Percentiles rank a stretch among this genome's conserved stretches.
Evolutionary conservation across 495 filamentous ascomycete genomes (phyloP).

Genomic region (Chaetomidium leptoderma): DNA sequence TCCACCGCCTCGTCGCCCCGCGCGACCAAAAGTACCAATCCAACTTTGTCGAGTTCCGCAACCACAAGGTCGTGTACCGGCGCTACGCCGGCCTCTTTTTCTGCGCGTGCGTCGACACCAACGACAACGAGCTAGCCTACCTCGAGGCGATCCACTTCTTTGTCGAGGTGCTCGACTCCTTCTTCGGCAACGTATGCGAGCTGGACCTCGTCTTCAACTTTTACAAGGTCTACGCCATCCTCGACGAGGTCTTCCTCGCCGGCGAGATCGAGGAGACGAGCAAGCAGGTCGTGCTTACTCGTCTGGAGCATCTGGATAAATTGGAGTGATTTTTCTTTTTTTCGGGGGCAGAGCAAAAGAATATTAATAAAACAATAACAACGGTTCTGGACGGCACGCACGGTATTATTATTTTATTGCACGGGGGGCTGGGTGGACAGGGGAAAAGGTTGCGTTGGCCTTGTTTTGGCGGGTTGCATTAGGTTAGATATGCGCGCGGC

Average conservation of each 20-base stretch:
- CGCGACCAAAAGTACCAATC: slow-evolving; percentile 99
- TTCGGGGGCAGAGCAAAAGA: no score
- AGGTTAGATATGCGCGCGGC: no score
- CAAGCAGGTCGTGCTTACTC: slow-evolving; percentile 92
- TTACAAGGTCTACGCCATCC: slow-evolving; percentile 98
- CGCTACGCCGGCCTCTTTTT: slow-evolving; percentile 97
- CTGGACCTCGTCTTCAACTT: slow-evolving; percentile 99
- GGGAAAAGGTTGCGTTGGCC: no score
- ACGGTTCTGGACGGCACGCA: not conserved
- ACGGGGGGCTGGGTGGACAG: no score
- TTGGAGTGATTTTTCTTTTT: no score
- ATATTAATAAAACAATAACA: not conserved
- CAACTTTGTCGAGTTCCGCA: slow-evolving; percentile 96
- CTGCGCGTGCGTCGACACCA: slow-evolving; percentile 97
- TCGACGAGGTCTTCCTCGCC: slow-evolving; percentile 92
- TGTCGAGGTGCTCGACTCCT: slow-evolving; percentile 94
- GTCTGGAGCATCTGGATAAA: slow-evolving; percentile 94
- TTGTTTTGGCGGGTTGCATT: no score
- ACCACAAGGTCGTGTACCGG: slow-evolving; percentile 91
- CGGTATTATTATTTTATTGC: not conserved
- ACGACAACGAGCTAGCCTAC: slow-evolving; percentile 97
- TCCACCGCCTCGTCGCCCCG: slow-evolving; percentile 94
- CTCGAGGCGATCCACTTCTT: slow-evolving; percentile 99
- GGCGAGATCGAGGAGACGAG: slow-evolving; percentile 98
- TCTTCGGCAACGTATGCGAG: slow-evolving; percentile 99